Evolutionary conservation across 345 rosid species (phyloP).

Genomic region (Trapa incisa): DNA sequence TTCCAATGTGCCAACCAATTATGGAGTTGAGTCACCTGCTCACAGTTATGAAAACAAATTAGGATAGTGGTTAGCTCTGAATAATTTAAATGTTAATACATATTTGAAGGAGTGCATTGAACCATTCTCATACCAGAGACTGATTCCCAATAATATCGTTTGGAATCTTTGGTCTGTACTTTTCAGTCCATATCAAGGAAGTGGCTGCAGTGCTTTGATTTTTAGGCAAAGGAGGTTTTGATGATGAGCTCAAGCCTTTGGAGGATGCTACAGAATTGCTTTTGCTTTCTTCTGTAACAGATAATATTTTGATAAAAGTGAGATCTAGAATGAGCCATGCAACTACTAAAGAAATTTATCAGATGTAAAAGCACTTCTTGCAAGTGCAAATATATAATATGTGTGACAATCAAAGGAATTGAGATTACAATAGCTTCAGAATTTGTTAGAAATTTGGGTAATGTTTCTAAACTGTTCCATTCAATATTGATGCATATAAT

Average conservation of each 20-base stretch:
- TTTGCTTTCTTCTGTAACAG: slow-evolving; percentile 5
- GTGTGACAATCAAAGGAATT: neutral
- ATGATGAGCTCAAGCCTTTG: slow-evolving; percentile 17
- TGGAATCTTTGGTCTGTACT: slow-evolving; percentile 77
- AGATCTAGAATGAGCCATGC: neutral
- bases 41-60: slow-evolving; percentile 1
- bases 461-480: neutral
- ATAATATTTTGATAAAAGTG: slow-evolving; percentile 1
- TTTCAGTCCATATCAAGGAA: slow-evolving; percentile 75
- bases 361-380: neutral
- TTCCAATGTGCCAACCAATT: slow-evolving; percentile 80
- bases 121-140: slow-evolving; percentile 40
- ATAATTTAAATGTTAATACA: neutral
- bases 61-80: slow-evolving; percentile 3
- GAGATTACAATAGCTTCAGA: neutral
- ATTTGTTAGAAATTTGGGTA: neutral
- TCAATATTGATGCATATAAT: neutral
- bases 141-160: slow-evolving; percentile 86
- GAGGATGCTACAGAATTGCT: slow-evolving; percentile 14
- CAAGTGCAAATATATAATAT: neutral
- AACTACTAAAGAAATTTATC: neutral
- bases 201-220: slow-evolving; percentile 24
- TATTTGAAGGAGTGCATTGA: neutral
- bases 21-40: slow-evolving; percentile 84
- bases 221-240: slow-evolving; percentile 34